These are phyloP conservation scores for Penstemon barbatus DNA, from an alignment of 257 asterid genomes.

Conservation along the genomic window DNA sequence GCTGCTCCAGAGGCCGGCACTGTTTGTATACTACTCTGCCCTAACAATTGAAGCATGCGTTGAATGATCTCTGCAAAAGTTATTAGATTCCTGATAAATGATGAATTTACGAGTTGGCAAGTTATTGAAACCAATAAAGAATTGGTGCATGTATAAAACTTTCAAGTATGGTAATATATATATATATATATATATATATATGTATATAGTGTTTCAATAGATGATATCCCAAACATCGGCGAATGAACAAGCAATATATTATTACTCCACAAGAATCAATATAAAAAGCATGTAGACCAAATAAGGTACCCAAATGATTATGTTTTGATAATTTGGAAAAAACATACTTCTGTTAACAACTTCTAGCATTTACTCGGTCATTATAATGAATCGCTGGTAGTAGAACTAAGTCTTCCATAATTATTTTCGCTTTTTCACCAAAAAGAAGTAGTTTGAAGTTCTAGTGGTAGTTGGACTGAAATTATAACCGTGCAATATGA, in stretches of 20 bases:
- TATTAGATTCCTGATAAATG: not conserved
- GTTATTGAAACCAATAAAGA: not conserved
- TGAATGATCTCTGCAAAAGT: constrained; percentile 48
- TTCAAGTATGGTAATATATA: no score
- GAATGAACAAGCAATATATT: no score
- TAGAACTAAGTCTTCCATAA: not conserved
- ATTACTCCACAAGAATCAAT: no score
- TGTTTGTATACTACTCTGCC: constrained; percentile 34
- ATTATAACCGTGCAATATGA: no score
- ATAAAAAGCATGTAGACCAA: no score
- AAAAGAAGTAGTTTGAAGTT: no score
- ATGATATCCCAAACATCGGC: no score
- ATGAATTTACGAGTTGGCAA: not conserved
- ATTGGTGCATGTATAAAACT: not conserved
- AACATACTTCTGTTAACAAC: no score
- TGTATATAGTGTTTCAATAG: no score
- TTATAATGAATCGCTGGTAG: not conserved
- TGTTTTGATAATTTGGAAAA: no score
- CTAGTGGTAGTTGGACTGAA: not conserved
- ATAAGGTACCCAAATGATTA: no score
- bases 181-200: no score
- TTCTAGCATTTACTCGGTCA: not conserved
- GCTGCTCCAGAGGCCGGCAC: constrained; percentile 23
- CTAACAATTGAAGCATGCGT: constrained; percentile 48
- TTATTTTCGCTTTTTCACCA: not conserved